Evolutionary conservation across 2,329 filamentous ascomycete species (phyloP).

Genomic region (Ophiostoma tasmaniense): DNA sequence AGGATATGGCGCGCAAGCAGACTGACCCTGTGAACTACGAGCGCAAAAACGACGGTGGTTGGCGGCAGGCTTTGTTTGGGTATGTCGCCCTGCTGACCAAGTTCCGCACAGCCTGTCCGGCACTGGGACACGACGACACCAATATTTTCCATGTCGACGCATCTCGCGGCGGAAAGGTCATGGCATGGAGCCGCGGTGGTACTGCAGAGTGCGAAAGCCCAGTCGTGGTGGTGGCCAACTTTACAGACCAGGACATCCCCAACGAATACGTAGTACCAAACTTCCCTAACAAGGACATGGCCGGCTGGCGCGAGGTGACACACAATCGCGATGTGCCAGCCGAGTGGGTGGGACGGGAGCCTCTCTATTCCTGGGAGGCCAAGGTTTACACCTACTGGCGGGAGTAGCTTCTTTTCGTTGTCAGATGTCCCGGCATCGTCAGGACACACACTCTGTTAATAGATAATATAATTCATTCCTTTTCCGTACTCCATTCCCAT

Average conservation of each 20-base stretch:
- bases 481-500: conserved; percentile 6
- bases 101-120: conserved; percentile 22
- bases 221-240: background rate
- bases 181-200: background rate
- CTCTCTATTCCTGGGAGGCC: conserved; percentile 23
- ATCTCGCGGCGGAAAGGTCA: background rate
- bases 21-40: conserved; percentile 24
- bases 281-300: conserved; percentile 19
- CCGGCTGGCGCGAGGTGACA: conserved; percentile 23
- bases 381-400: conserved; percentile 24
- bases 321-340: conserved; percentile 21
- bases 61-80: conserved; percentile 22
- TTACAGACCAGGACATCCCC: conserved; percentile 10
- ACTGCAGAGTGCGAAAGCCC: background rate
- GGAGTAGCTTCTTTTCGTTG: background rate
- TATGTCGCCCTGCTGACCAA: conserved; percentile 22
- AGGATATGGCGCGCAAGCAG: conserved; percentile 23
- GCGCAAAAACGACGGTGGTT: conserved; percentile 21
- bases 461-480: background rate
- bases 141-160: conserved; percentile 22
- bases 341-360: conserved; percentile 23
- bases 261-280: conserved; percentile 22
- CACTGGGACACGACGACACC: conserved; percentile 23
- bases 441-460: background rate
- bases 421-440: background rate